These are phyloP conservation scores for Candida parachauliodes DNA, from an alignment of 805 yeast genomes.

Conservation along the genomic window DNA sequence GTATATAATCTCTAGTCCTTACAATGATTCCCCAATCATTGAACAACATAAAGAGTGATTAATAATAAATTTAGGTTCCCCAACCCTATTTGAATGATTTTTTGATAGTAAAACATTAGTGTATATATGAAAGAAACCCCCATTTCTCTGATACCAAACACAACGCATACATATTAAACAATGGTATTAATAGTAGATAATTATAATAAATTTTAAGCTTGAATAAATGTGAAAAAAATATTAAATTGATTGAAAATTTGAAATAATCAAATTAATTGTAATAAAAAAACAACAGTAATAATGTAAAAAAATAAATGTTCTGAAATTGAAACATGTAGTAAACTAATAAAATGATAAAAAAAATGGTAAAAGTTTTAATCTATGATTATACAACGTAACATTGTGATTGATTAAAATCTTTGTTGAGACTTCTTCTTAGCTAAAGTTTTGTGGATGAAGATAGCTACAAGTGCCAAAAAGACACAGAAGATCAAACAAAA, in stretches of 20 bases:
- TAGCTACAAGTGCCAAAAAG: slow-evolving; percentile 30
- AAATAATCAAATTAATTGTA: not conserved
- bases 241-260: not conserved
- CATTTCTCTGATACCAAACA: slow-evolving; percentile 1
- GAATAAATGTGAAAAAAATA: too few relatives aligned
- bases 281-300: not conserved
- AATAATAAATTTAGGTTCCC: too few relatives aligned
- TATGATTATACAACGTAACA: too few relatives aligned
- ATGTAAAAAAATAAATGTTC: too few relatives aligned
- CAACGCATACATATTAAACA: too few relatives aligned
- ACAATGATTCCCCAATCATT: too few relatives aligned
- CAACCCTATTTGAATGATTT: too few relatives aligned
- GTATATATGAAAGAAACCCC: slow-evolving; percentile 5
- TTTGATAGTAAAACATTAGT: too few relatives aligned
- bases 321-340: not conserved
- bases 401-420: slow-evolving; percentile 36
- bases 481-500: slow-evolving; percentile 55
- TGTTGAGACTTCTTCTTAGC: slow-evolving; percentile 42
- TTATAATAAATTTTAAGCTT: not conserved
- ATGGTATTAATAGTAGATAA: not conserved
- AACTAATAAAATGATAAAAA: not conserved
- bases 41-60: too few relatives aligned
- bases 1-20: too few relatives aligned
- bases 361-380: not conserved
- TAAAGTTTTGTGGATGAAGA: slow-evolving; percentile 37